phyloP scores from a whole-genome alignment of 495 filamentous ascomycete genomes.

The Hypoxylon rickii region DNA sequence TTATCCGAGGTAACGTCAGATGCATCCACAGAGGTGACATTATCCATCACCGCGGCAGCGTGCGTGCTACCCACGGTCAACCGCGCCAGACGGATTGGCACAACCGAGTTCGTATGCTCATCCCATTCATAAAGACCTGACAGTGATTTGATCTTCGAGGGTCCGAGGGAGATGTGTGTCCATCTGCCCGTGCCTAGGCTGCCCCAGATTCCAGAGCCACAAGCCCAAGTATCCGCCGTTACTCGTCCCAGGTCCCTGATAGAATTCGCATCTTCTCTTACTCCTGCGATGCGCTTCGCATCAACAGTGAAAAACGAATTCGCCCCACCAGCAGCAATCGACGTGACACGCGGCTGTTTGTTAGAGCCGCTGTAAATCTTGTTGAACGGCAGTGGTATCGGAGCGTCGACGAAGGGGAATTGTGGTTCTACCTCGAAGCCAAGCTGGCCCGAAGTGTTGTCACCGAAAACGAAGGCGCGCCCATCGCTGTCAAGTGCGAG shows the following conservation, averaged over 20 bases:
- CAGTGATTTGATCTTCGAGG: conserved; percentile 80
- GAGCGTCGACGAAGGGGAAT: conserved; percentile 66
- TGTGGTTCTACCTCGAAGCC: conserved; percentile 71
- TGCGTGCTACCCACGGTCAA: conserved; percentile 80
- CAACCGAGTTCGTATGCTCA: conserved; percentile 64
- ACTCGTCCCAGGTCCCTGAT: conserved; percentile 49
- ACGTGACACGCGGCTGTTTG: conserved; percentile 64
- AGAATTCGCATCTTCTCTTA: conserved; percentile 46
- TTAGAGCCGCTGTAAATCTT: conserved; percentile 70
- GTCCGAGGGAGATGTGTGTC: conserved; percentile 81
- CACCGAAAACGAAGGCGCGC: conserved; percentile 83
- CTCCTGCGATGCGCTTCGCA: conserved; percentile 58
- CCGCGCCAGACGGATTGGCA: conserved; percentile 76
- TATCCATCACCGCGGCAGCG: conserved; percentile 77
- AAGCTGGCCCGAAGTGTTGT: conserved; percentile 86
- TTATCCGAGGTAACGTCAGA: conserved; percentile 54
- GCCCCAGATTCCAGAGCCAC: conserved; percentile 83
- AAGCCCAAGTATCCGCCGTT: conserved; percentile 79
- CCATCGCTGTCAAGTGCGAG: conserved; percentile 75
- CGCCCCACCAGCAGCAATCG: conserved; percentile 79
- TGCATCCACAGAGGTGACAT: conserved; percentile 67
- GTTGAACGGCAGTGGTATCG: conserved; percentile 67
- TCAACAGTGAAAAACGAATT: conserved; percentile 89
- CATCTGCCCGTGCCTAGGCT: conserved; percentile 84
- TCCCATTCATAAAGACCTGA: conserved; percentile 85